Percentiles rank a stretch among this genome's conserved stretches.
Conservation (phyloP, 495 filamentous ascomycete species). For the Penicillium ochrochloron region DNA sequence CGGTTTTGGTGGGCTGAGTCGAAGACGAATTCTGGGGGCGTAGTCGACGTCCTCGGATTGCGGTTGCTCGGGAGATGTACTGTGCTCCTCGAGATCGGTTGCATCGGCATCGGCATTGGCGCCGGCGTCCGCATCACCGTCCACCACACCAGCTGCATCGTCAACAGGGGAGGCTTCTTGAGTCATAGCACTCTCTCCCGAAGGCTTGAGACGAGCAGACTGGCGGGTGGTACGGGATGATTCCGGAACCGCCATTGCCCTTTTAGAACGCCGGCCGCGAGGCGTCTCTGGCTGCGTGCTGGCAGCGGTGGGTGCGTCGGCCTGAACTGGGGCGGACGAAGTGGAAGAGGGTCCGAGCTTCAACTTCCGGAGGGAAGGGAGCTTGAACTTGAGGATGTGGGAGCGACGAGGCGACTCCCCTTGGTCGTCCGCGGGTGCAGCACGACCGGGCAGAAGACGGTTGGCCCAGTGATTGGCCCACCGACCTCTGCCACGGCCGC, state of each 20-base stretch:
- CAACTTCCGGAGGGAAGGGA: conserved; percentile 21
- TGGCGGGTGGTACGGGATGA: conserved; percentile 46
- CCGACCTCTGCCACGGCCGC: conserved; percentile 30
- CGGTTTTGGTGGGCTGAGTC: conserved; percentile 8
- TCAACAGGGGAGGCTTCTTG: conserved; percentile 25
- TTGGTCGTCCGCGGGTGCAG: not conserved
- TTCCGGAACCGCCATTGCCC: conserved; percentile 36
- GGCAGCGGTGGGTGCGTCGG: conserved; percentile 14
- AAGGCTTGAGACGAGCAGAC: conserved; percentile 40
- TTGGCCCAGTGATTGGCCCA: conserved; percentile 23
- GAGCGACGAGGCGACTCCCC: conserved; percentile 20
- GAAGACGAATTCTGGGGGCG: conserved; percentile 14
- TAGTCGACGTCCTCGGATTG: conserved; percentile 11
- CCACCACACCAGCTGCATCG: not conserved
- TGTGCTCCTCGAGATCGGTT: conserved; percentile 15
- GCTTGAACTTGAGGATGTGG: conserved; percentile 27
- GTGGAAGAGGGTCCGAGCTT: not conserved
- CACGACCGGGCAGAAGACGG: conserved; percentile 15
- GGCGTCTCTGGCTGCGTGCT: conserved; percentile 32
- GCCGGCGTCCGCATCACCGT: too few relatives aligned
- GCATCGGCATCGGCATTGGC: conserved; percentile 8
- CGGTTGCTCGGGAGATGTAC: not conserved
- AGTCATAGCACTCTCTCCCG: conserved; percentile 18
- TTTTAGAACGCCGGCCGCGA: conserved; percentile 25
- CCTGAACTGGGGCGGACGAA: not conserved